Evolutionary conservation across 2,329 filamentous ascomycete genomes (phyloP).

Genomic region (Aaosphaeria pasadenensis): DNA sequence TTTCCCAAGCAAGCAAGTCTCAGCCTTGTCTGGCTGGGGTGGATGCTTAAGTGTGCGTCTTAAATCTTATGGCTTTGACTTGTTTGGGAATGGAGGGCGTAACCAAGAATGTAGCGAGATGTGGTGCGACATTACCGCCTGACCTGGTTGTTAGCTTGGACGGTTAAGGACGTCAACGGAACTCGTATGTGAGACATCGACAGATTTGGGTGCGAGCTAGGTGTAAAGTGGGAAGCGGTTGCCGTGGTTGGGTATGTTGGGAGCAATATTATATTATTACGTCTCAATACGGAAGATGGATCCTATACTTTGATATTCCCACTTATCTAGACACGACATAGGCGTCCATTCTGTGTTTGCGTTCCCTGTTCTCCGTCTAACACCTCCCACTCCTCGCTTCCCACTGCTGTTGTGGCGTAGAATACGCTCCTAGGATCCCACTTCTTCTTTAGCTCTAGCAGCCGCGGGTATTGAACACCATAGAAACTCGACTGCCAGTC

Average conservation of each 20-base stretch:
- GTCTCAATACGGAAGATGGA: no score
- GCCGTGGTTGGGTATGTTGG: no score
- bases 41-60: not conserved
- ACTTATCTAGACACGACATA: constrained; percentile 10
- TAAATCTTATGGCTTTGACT: not conserved
- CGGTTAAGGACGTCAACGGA: no score
- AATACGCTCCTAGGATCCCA: constrained; percentile 26
- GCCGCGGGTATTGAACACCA: constrained; percentile 21
- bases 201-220: no score
- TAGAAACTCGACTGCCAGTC: constrained; percentile 26
- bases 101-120: not conserved
- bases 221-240: no score
- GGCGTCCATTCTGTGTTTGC: constrained; percentile 21
- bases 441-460: constrained; percentile 22
- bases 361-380: constrained; percentile 14
- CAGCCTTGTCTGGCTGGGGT: not conserved
- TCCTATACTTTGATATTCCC: no score
- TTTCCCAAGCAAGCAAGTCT: constrained; percentile 1
- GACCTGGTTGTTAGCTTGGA: no score
- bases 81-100: not conserved
- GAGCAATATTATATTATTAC: no score
- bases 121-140: not conserved
- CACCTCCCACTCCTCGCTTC: constrained; percentile 23
- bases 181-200: no score
- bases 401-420: constrained; percentile 19